A percentile compares a stretch with the other conserved stretches of the same genome.
Conservation (phyloP, 1,284 basidiomycete species). For the Porogramme epimiltina region DNA sequence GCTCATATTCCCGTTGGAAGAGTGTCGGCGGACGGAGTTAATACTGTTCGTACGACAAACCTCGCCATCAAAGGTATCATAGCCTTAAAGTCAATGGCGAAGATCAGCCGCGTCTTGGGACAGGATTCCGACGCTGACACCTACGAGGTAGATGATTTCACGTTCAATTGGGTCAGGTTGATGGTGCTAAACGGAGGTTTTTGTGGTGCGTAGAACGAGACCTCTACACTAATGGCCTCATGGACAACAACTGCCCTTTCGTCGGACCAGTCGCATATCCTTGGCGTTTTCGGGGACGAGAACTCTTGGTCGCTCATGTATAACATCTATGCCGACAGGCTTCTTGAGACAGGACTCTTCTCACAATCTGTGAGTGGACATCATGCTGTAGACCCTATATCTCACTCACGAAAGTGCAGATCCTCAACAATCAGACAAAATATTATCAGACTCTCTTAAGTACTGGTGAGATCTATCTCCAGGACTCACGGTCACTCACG, state of each 20-base stretch:
- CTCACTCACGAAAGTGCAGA: too few species aligned
- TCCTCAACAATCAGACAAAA: too few species aligned
- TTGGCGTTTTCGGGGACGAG: slow-evolving; percentile 42
- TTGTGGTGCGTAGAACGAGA: slow-evolving; percentile 10
- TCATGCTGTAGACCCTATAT: too few species aligned
- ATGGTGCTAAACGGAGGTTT: not conserved
- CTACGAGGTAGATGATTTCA: slow-evolving; percentile 54
- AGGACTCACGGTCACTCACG: too few species aligned
- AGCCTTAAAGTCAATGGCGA: slow-evolving; percentile 70
- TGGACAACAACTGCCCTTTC: slow-evolving; percentile 38
- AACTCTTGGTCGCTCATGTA: slow-evolving; percentile 69
- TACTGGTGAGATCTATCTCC: too few species aligned
- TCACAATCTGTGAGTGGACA: slow-evolving; percentile 52
- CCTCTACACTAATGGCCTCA: slow-evolving; percentile 20
- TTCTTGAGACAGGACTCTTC: slow-evolving; percentile 65
- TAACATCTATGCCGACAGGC: slow-evolving; percentile 66
- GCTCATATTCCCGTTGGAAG: slow-evolving; percentile 31
- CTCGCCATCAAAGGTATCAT: slow-evolving; percentile 79
- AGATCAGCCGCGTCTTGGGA: slow-evolving; percentile 55
- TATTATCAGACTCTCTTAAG: too few species aligned
- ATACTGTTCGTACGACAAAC: slow-evolving; percentile 75
- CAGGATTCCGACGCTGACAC: slow-evolving; percentile 49
- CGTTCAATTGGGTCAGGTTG: too few species aligned
- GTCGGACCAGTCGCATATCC: slow-evolving; percentile 34
- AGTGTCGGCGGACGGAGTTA: slow-evolving; percentile 74